Base-by-base conservation (phyloP, 768 basidiomycete species). In the Mycena floridula region DNA sequence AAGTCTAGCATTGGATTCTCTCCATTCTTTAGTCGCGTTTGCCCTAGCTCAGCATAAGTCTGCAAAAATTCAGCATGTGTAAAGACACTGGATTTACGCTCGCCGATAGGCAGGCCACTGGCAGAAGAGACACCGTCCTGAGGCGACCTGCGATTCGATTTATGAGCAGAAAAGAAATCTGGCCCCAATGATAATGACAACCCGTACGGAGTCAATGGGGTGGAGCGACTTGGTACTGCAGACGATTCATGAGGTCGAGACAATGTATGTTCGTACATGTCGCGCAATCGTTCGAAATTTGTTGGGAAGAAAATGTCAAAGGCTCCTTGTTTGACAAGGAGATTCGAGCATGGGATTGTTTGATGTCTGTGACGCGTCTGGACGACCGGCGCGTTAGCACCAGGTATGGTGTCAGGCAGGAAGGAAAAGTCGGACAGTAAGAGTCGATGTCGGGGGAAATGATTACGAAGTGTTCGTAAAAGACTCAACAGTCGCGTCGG, bases 231-330 rank as follows among this genome's bases (percentile, higher is more conserved):
- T 25, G 59, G 56, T 16, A 59, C 43, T 21, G 59, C 44, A n/a
- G 55, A 54, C 25, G 68, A 67, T 25, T 61, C 51, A 20, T 55
- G 56, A 3, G 82, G 79, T 54, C 79, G 76, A 27, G 82, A 76
- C 47, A 98, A 78, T 44, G 85, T 74, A 52, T 81, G 72, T 57
- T 93, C 88, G 64, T 97, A 97, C 79, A 94, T 89, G 59, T 95
- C 90, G 38, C 88, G 72, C 43, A 98, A 72, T 18, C 73, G 75
- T 42, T 77, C 78, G 51, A 97, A 97, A 59, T 89, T 70, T 11
- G 95, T 98, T 8, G 96, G 96, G 69, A 99, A 99, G 70, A 99
- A 90, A 49, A 98, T 98, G 62, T 99, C 96, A 62, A 99, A 99
- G 67, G 83, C 94, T 7, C 96, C 96, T 57, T 88, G 95, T 54